Evolutionary conservation across 176 grass and related monocot genomes (phyloP).

Genomic region (Raddia guianensis): DNA sequence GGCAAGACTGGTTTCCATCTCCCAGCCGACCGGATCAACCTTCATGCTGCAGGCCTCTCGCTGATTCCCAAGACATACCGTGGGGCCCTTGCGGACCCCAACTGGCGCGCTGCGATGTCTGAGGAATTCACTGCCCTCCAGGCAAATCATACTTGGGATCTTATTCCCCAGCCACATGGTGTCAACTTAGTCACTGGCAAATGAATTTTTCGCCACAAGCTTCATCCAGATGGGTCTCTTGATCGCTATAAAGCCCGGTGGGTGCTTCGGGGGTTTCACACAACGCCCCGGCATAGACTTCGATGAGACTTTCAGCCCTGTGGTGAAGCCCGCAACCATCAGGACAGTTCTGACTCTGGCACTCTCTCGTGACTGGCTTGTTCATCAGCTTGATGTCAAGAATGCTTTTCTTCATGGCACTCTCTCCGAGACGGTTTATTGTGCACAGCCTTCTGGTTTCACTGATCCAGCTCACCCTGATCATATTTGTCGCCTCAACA

Average conservation of each 20-base stretch:
- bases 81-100: not conserved
- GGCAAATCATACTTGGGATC: not conserved
- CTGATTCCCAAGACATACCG: not conserved
- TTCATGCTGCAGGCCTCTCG: not conserved
- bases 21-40: not conserved
- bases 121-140: not conserved
- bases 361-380: too few species aligned
- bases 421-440: too few species aligned
- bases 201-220: not conserved
- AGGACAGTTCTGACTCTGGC: not conserved
- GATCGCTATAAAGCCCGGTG: not conserved
- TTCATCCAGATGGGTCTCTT: not conserved
- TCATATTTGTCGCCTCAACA: not conserved
- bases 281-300: not conserved
- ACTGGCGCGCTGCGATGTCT: not conserved
- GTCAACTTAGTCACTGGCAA: not conserved
- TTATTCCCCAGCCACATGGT: not conserved
- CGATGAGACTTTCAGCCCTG: not conserved
- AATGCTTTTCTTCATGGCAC: too few species aligned
- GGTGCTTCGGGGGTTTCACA: not conserved
- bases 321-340: not conserved
- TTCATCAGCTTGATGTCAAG: too few species aligned
- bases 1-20: not conserved
- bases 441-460: not conserved
- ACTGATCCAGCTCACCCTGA: not conserved